Base-by-base conservation (phyloP, 257 asterid genomes). In the Solanum chiquidenum region DNA sequence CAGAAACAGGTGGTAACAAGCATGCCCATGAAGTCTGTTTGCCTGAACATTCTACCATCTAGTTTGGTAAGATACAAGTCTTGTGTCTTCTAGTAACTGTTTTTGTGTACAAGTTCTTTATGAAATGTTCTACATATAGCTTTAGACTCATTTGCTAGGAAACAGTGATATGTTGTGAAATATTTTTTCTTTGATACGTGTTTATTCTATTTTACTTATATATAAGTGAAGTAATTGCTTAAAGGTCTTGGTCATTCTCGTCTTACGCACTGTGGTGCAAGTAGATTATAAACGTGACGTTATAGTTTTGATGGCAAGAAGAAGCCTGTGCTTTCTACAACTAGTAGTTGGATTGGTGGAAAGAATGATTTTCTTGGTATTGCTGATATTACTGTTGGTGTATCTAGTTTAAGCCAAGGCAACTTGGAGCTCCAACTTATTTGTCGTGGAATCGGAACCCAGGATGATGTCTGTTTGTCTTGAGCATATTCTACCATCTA, bases 321-420 rank as follows among this genome's bases (percentile, higher is more conserved):
- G 88, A 90, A 89, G 74, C 89, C 40, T 18, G 89, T 91, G 75
- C 87, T 91, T 60, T 91, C 92, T 34, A 89, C 92, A 37, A 86
- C 90, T 55, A 55, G 55, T 34, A 87, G 91, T 46, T 89, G 92
- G 92, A 88, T 75, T 52, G 92, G 89, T 58, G 91, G 91, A 6
- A 89, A 89, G 58, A 90, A 90, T 66, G 87, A 89, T 66, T 90
- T 90, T 66, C 87, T 90, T 6, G 92, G 90, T 73, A 87, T 89
- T 64, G 92, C 92, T 5, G 76, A 91, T 86, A 52, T 91, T 18
- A 82, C 75, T 4, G 90, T 86, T 73, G 92, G 91, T 37, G 20
- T 86, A 86, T 83, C 90, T 88, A 31, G 84, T 88, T 62, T 68
- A 88, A 86, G 84, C 92, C 92, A 83, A 88, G 90, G 86, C 87